Evolutionary conservation across 345 rosid genomes (phyloP).

Genomic region (Draba incana): DNA sequence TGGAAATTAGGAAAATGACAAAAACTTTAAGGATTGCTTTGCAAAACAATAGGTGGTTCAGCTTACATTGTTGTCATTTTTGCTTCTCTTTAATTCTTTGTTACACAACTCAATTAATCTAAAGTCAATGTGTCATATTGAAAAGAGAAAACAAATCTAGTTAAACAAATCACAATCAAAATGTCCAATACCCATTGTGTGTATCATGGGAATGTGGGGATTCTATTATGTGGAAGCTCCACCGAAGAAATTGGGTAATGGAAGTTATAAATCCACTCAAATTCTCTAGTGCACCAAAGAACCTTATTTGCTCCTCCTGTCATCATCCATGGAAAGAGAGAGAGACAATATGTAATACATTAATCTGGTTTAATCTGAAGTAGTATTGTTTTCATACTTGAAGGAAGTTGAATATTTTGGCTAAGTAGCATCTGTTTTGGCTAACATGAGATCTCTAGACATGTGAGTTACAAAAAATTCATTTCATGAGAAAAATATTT

Average conservation of each 20-base stretch:
- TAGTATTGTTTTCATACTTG: not conserved
- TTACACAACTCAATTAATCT: not conserved
- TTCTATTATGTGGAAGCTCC: conserved; percentile 27
- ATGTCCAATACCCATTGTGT: conserved; percentile 26
- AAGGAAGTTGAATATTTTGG: no score
- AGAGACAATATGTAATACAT: not conserved
- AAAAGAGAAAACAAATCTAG: conserved; percentile 5
- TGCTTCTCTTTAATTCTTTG: no score
- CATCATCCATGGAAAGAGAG: not conserved
- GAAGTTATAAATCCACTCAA: conserved; percentile 29
- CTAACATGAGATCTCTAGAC: no score
- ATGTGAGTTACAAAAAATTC: no score
- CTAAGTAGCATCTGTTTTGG: no score
- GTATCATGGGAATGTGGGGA: conserved; percentile 34
- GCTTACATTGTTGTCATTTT: no score
- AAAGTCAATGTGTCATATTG: not conserved
- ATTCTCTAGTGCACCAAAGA: conserved; percentile 5
- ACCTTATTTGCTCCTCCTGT: not conserved
- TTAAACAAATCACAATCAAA: conserved; percentile 2
- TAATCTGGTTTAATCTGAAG: not conserved
- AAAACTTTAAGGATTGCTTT: no score
- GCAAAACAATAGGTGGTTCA: no score
- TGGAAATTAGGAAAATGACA: no score
- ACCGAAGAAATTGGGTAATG: conserved; percentile 24
- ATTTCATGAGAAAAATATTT: no score